Evolutionary conservation across 768 basidiomycete species (phyloP).

Genomic region (Leucosporidium scottii): DNA sequence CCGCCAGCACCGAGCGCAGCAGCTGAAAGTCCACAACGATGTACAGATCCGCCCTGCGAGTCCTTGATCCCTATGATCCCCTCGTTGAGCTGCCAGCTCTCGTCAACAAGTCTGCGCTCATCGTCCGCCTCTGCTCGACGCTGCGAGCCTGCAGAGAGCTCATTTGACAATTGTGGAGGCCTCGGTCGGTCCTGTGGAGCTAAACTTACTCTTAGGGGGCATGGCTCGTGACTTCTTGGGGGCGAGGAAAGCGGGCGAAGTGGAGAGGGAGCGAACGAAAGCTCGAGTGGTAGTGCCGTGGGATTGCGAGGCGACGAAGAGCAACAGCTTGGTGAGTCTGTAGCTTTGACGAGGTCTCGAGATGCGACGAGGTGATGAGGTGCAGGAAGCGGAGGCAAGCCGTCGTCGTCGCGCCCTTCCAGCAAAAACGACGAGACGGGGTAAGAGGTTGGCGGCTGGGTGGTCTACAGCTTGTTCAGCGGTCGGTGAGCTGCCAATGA

Average conservation of each 20-base stretch:
- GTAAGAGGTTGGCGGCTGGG: neutral
- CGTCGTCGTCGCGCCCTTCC: neutral
- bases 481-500: neutral
- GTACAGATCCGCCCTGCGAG: too few species aligned
- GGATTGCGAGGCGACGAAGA: slow-evolving; percentile 1
- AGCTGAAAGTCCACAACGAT: too few species aligned
- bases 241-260: neutral
- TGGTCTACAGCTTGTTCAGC: neutral
- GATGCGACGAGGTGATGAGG: neutral
- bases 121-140: too few species aligned
- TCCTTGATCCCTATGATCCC: too few species aligned
- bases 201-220: slow-evolving; percentile 31
- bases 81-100: too few species aligned
- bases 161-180: too few species aligned
- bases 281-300: neutral
- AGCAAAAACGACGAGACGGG: neutral
- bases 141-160: too few species aligned
- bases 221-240: slow-evolving; percentile 9
- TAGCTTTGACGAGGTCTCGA: too few species aligned
- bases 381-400: neutral
- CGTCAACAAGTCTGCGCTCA: too few species aligned
- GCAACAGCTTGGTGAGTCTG: neutral
- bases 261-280: slow-evolving; percentile 2
- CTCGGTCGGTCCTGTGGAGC: too few species aligned
- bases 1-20: too few species aligned